Evolutionary conservation across 495 filamentous ascomycete species (phyloP).

Genomic region (Parathielavia hyrcaniae): DNA sequence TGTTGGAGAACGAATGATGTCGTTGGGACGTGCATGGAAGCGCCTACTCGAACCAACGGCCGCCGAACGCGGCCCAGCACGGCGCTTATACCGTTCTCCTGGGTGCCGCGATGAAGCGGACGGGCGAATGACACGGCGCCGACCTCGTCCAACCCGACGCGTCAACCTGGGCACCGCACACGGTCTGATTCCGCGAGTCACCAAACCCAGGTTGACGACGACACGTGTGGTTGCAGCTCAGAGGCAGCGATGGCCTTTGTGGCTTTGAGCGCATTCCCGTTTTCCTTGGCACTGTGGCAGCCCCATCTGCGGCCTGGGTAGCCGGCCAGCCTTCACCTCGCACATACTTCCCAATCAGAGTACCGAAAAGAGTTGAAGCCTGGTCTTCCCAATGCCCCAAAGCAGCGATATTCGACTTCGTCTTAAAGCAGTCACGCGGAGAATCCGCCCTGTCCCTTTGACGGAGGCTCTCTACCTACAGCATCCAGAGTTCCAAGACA

Average conservation of each 20-base stretch:
- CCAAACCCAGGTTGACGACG: not conserved
- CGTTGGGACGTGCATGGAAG: slow-evolving; percentile 4
- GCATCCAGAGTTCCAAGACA: too few species aligned
- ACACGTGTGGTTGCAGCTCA: slow-evolving; percentile 2
- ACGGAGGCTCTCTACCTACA: too few species aligned
- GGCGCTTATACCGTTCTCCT: slow-evolving; percentile 16
- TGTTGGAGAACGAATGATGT: slow-evolving; percentile 11
- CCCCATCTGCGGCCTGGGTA: not conserved
- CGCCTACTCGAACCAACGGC: slow-evolving; percentile 19
- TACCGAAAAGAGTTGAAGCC: too few species aligned
- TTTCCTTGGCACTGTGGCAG: not conserved
- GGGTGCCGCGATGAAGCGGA: slow-evolving; percentile 2
- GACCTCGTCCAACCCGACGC: not conserved
- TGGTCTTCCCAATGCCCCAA: too few species aligned
- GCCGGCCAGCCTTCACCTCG: not conserved
- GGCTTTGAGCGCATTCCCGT: not conserved
- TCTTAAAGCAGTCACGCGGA: too few species aligned
- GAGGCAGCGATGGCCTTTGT: not conserved
- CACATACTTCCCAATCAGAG: not conserved
- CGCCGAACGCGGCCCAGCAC: not conserved
- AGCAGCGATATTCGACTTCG: too few species aligned
- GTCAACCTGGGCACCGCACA: not conserved
- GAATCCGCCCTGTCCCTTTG: too few species aligned
- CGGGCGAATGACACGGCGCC: slow-evolving; percentile 3
- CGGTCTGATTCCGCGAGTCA: not conserved